Base-by-base conservation (phyloP, 2,329 filamentous ascomycete genomes). In the Penicillium sp. region DNA sequence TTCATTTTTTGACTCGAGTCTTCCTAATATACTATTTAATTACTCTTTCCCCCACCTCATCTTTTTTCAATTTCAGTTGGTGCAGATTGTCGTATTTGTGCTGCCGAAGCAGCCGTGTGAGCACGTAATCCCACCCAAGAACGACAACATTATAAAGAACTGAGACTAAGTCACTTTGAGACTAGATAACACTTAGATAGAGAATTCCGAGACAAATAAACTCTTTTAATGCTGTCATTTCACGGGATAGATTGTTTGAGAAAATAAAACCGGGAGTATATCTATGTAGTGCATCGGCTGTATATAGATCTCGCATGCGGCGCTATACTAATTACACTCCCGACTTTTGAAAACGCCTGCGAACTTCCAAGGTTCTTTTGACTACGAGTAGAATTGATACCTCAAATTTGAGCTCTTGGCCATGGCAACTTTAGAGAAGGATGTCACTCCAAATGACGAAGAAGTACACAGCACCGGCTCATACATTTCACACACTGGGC, bases 41-140 rank as follows among this genome's bases (percentile, higher is more conserved):
- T 27, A 8, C 24, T 27, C 24, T 27, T 27, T 27, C 5, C 24
- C 24, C 18, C 18, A 18, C 18, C 5, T 27, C 21, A 21, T 16
- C 13, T 9, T 7, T 43, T 38, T 38, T 22, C n/a, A 38, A 18
- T 9, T 39, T 18, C 3, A 27, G 11, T 8, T 16, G 27, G 14
- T 13, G 24, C 32, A 6, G 5, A 18, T 4, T 36, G 11, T 6
- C 45, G 29, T 18, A 10, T n/a, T 40, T 54, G 42, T 48, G 49
- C 46, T 40, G 49, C 38, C 34, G 13, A n/a, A 18, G 34, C 47
- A 49, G 45, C 61, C 62, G 61, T 66, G 65, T 63, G 59, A 71
- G 68, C 69, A 71, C 69, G 69, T 70, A 69, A 71, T 71, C 42
- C 29, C 52, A 43, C 49, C 45, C 40, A 45, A 59, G 42, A 59